These are phyloP conservation scores for Agrocybe praecox DNA, from an alignment of 768 basidiomycete species.

Conservation along the genomic window DNA sequence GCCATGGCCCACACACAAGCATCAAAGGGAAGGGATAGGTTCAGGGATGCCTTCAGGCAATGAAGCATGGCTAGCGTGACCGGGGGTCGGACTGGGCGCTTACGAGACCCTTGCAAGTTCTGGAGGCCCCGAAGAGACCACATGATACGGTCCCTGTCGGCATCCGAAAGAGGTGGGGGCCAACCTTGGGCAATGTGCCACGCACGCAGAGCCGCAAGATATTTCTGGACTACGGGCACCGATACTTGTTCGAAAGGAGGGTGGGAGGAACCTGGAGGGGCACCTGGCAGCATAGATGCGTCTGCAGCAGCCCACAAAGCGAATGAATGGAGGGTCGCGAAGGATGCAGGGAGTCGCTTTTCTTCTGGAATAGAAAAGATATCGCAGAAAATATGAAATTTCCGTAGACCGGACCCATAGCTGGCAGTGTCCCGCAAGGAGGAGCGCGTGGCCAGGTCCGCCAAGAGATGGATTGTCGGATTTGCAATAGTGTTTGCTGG, in stretches of 20 bases:
- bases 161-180: constrained; percentile 29
- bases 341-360: constrained; percentile 20
- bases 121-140: constrained; percentile 32
- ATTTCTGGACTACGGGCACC: constrained; percentile 25
- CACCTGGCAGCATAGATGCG: constrained; percentile 8
- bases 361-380: no score
- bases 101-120: constrained; percentile 18
- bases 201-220: constrained; percentile 35
- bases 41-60: constrained; percentile 18
- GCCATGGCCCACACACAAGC: constrained; percentile 41
- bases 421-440: constrained; percentile 9
- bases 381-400: constrained; percentile 9
- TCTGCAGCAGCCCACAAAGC: constrained; percentile 36
- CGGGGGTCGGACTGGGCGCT: constrained; percentile 28
- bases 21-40: constrained; percentile 34
- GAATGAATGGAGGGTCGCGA: constrained; percentile 33
- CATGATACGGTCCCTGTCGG: constrained; percentile 18
- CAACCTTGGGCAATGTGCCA: constrained; percentile 43
- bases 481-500: constrained; percentile 19
- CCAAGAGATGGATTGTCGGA: constrained; percentile 10
- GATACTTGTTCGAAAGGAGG: constrained; percentile 32
- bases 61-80: constrained; percentile 33
- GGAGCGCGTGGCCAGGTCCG: constrained; percentile 16
- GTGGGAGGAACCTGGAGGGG: constrained; percentile 4
- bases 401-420: constrained; percentile 19